Percentiles rank a stretch among this genome's conserved stretches.
Evolutionary conservation across 1,284 basidiomycete genomes (phyloP).

Genomic region (Psilocybe mexicana): DNA sequence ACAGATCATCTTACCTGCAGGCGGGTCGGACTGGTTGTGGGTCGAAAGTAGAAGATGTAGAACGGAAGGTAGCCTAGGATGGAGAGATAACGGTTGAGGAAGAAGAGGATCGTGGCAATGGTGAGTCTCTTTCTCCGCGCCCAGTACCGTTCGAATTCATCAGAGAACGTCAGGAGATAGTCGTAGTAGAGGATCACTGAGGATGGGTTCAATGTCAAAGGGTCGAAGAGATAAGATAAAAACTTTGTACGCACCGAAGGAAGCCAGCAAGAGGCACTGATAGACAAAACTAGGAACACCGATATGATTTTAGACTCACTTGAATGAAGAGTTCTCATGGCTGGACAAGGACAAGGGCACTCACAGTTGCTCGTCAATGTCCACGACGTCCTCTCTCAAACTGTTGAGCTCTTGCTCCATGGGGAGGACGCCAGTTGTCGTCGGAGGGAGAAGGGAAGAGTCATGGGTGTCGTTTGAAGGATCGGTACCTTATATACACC

Average conservation of each 20-base stretch:
- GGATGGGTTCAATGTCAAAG: background rate
- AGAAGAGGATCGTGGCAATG: background rate
- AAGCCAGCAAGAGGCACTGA: background rate
- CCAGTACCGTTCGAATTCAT: conserved; percentile 6
- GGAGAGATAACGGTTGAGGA: conserved; percentile 1
- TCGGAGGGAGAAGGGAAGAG: background rate
- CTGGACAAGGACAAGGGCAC: background rate
- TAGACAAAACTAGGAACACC: background rate
- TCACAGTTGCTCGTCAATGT: background rate
- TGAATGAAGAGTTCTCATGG: background rate
- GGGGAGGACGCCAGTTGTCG: background rate
- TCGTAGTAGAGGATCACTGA: conserved; percentile 8
- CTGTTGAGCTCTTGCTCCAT: background rate
- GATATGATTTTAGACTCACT: background rate
- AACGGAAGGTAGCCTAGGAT: background rate
- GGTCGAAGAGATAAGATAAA: background rate
- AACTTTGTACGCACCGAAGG: background rate
- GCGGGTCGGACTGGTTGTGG: background rate
- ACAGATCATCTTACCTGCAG: background rate
- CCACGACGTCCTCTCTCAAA: background rate
- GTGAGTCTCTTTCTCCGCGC: background rate
- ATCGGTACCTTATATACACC: conserved; percentile 1
- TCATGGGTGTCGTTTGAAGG: background rate
- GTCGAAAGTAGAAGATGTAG: conserved; percentile 4
- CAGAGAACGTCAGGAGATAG: background rate